These are phyloP conservation scores for Corynascus novoguineensis DNA, from an alignment of 495 filamentous ascomycete species.

Conservation along the genomic window DNA sequence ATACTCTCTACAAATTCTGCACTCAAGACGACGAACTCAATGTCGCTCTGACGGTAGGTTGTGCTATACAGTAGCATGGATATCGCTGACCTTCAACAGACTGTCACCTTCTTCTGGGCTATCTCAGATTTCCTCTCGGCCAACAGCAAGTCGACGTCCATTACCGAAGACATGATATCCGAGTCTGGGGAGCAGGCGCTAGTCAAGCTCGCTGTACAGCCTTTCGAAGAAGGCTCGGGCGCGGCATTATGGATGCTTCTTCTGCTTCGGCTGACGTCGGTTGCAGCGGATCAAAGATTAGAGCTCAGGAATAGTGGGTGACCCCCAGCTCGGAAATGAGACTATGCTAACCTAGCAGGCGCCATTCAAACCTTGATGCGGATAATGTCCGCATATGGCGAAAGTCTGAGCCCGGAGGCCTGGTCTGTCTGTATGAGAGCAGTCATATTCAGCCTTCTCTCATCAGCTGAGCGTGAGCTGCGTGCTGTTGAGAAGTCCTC, in stretches of 20 bases:
- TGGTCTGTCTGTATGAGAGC: constrained; percentile 80
- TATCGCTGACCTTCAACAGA: constrained; percentile 42
- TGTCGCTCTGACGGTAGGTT: constrained; percentile 76
- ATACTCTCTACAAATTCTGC: constrained; percentile 83
- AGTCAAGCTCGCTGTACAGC: constrained; percentile 45
- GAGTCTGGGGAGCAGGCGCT: constrained; percentile 47
- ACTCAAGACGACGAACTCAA: constrained; percentile 88
- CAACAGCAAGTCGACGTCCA: constrained; percentile 41
- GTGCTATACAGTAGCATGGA: not conserved
- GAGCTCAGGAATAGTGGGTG: constrained; percentile 77
- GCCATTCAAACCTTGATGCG: constrained; percentile 84
- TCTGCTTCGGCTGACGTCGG: constrained; percentile 67
- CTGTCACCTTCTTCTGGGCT: constrained; percentile 91
- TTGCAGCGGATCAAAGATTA: constrained; percentile 70
- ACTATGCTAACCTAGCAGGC: constrained; percentile 34
- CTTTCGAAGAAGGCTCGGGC: constrained; percentile 46
- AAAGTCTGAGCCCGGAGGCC: constrained; percentile 67
- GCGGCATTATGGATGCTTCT: constrained; percentile 79
- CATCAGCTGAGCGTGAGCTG: constrained; percentile 48
- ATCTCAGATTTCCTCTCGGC: constrained; percentile 76
- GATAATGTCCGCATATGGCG: constrained; percentile 87
- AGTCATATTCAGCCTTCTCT: constrained; percentile 71
- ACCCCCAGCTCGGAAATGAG: not conserved
- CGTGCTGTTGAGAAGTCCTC: constrained; percentile 22
- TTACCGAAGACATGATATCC: constrained; percentile 45